Percentiles rank a stretch among this genome's conserved stretches.
phyloP scores from a whole-genome alignment of 257 asterid species.

The Solanum paucissectum region DNA sequence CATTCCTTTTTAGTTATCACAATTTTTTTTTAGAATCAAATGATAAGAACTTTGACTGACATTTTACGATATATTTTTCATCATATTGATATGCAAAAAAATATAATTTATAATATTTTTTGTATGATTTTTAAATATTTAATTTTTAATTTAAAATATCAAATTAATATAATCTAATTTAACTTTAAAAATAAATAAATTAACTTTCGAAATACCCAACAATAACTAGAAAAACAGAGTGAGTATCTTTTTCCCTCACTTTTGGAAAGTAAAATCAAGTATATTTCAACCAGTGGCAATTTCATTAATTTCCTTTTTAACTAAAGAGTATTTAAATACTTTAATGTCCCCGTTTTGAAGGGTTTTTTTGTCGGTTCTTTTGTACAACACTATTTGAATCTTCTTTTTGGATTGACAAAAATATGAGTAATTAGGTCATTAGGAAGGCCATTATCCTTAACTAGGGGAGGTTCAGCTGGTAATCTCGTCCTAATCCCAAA shows the following conservation, averaged over 20 bases:
- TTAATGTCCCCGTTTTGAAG: background rate
- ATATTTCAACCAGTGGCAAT: background rate
- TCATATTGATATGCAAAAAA: no score
- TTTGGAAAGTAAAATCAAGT: background rate
- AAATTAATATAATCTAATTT: no score
- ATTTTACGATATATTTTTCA: no score
- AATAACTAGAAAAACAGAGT: background rate
- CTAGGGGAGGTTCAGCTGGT: background rate
- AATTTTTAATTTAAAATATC: no score
- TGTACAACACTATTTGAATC: background rate
- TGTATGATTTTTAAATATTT: no score
- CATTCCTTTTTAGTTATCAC: background rate
- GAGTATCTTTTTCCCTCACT: background rate
- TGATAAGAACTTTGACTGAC: no score
- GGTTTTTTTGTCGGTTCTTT: background rate
- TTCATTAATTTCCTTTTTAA: background rate
- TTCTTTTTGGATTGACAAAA: background rate
- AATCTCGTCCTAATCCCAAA: background rate
- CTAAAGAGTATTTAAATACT: background rate
- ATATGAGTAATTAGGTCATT: no score
- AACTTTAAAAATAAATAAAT: no score
- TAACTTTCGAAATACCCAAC: no score
- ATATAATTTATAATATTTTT: no score
- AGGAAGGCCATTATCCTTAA: background rate
- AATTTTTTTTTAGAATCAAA: background rate